Percentiles rank a stretch among this genome's conserved stretches.
phyloP scores from a whole-genome alignment of 1,284 basidiomycete genomes.

The Wolfiporia cocos region DNA sequence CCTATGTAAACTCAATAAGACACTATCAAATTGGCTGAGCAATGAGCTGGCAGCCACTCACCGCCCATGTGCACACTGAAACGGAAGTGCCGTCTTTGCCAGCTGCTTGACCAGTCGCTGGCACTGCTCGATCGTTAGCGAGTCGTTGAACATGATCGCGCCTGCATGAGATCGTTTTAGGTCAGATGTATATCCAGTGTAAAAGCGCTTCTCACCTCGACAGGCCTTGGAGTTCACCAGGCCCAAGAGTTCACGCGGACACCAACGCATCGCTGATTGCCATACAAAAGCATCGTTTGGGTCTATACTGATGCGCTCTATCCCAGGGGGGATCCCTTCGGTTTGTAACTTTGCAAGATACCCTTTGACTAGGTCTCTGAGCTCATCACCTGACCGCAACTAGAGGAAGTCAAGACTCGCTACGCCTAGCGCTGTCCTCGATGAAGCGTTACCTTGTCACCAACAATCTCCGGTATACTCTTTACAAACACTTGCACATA shows the following conservation, averaged over 20 bases:
- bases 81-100: conserved; percentile 72
- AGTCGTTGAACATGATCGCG: conserved; percentile 96
- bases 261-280: conserved; percentile 70
- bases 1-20: conserved; percentile 9
- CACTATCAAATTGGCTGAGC: too few relatives aligned
- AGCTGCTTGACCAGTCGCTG: conserved; percentile 62
- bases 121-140: conserved; percentile 65
- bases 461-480: conserved; percentile 57
- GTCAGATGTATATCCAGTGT: not conserved
- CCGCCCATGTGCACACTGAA: conserved; percentile 93
- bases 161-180: conserved; percentile 37
- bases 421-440: conserved; percentile 1
- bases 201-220: conserved; percentile 49
- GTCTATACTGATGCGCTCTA: not conserved
- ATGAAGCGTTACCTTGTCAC: conserved; percentile 50
- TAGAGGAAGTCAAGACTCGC: conserved; percentile 22
- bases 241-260: conserved; percentile 74
- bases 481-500: conserved; percentile 57
- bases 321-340: conserved; percentile 15
- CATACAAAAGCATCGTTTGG: conserved; percentile 42
- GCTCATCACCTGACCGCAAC: conserved; percentile 59
- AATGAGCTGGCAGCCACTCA: conserved; percentile 23
- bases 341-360: conserved; percentile 45
- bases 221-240: conserved; percentile 92
- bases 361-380: conserved; percentile 63